phyloP scores from a whole-genome alignment of 805 yeast species.

The Pichia paraexigua region DNA sequence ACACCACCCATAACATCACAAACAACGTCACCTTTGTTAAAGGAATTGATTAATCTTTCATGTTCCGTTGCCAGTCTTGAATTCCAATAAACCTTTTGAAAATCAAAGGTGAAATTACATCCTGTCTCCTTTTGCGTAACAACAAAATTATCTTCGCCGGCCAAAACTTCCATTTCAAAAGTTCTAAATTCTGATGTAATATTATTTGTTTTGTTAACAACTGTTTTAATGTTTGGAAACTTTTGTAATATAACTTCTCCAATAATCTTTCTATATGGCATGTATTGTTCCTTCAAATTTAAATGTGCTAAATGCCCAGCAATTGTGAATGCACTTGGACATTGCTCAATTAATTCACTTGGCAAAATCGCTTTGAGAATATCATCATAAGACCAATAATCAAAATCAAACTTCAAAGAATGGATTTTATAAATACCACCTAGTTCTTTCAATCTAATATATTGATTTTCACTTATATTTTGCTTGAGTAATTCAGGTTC shows the following conservation, averaged over 20 bases:
- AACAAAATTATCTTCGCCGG: conserved; percentile 67
- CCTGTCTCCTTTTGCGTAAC: conserved; percentile 87
- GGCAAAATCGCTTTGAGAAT: conserved; percentile 75
- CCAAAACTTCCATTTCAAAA: conserved; percentile 87
- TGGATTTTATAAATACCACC: conserved; percentile 45
- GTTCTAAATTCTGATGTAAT: conserved; percentile 87
- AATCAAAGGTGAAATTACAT: conserved; percentile 80
- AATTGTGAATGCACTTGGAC: conserved; percentile 85
- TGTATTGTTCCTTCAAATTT: conserved; percentile 74
- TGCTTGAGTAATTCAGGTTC: conserved; percentile 24
- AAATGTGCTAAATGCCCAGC: conserved; percentile 96
- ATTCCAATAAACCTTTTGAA: conserved; percentile 95
- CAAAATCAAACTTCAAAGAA: conserved; percentile 52
- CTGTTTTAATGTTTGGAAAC: conserved; percentile 72
- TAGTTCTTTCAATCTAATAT: conserved; percentile 26
- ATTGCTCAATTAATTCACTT: conserved; percentile 53
- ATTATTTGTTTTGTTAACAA: conserved; percentile 83
- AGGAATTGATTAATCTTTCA: conserved; percentile 56
- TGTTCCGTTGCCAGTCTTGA: conserved; percentile 93
- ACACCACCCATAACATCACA: conserved; percentile 98
- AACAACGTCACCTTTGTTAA: conserved; percentile 64
- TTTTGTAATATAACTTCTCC: conserved; percentile 90
- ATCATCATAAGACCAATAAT: conserved; percentile 87
- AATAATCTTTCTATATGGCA: conserved; percentile 71
- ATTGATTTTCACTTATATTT: conserved; percentile 37